Evolutionary conservation across 192 early-diverging fungal species (phyloP).

Genomic region (Allomyces arbusculus): DNA sequence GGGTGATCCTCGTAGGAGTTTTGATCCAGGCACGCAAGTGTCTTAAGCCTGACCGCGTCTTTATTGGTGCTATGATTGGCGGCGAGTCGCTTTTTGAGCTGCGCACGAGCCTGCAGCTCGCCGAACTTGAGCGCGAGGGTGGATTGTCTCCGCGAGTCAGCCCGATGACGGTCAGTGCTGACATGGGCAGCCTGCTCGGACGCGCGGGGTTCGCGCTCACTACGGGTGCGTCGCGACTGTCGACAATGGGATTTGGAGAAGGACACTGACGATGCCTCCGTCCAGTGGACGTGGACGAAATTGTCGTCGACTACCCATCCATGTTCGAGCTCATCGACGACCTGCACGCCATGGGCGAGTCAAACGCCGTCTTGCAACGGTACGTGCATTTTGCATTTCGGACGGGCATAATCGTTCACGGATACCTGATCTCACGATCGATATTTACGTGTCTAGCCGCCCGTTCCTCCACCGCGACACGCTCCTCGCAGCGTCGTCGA

Average conservation of each 20-base stretch:
- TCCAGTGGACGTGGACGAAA: slow-evolving; percentile 74
- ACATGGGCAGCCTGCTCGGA: slow-evolving; percentile 55
- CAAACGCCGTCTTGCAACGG: slow-evolving; percentile 61
- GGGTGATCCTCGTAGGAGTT: slow-evolving; percentile 15
- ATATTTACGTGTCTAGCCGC: slow-evolving; percentile 14
- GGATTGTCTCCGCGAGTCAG: slow-evolving; percentile 76
- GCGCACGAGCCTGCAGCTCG: slow-evolving; percentile 66
- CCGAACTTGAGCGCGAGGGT: slow-evolving; percentile 73
- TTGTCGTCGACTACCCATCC: slow-evolving; percentile 74
- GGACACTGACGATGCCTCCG: too few species aligned
- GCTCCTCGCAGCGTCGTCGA: slow-evolving; percentile 58
- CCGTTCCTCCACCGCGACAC: slow-evolving; percentile 62
- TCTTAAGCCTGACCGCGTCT: slow-evolving; percentile 79
- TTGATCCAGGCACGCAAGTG: slow-evolving; percentile 63
- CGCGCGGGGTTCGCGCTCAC: slow-evolving; percentile 74
- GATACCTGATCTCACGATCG: neutral
- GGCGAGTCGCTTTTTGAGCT: slow-evolving; percentile 93
- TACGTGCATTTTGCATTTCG: slow-evolving; percentile 8
- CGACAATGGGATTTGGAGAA: too few species aligned
- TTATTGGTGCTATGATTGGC: slow-evolving; percentile 83
- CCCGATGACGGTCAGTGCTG: slow-evolving; percentile 65
- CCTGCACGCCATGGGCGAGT: slow-evolving; percentile 81
- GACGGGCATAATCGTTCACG: neutral
- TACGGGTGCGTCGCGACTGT: slow-evolving; percentile 21
- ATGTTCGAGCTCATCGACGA: slow-evolving; percentile 81